Base-by-base conservation (phyloP, 2,329 filamentous ascomycete species). In the Thermothelomyces thermophilus region DNA sequence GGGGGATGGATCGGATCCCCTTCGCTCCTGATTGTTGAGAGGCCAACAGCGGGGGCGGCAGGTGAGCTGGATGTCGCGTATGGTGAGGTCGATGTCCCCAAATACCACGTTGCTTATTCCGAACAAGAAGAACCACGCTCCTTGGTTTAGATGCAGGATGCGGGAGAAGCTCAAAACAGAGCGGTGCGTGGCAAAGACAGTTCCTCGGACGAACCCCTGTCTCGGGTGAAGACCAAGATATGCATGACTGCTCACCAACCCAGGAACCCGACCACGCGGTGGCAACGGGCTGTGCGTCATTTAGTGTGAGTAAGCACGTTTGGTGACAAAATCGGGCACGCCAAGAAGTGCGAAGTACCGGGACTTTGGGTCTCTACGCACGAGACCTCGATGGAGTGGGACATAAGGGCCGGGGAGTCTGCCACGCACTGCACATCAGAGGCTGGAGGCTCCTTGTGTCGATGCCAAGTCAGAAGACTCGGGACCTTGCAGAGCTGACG, bases 131-230 rank as follows among this genome's bases (percentile, higher is more conserved):
- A 54, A 60, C 62, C 60, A 35, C 7, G 24, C 24, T n/a, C 33
- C n/a, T 14, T 58, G 62, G 46, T 56, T 54, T 55, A 60, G 53
- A 60, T 52, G 56, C 59, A 59, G 48, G 50, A 50, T 51, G 54
- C 52, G 54, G 47, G 51, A 45, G 36, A 40, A 28, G n/a, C 41
- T 48, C 33, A 28, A 52, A 59, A 56, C 56, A 54, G 56, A 57
- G 41, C 41, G 41, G 36, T 39, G 17, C n/a, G 33, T 51, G 43
- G 49, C 52, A 43, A 46, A 46, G 37, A 43, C 39, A 24, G 19
- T 19, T 19, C 28, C 24, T 35, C 26, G 26, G 20, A 20, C 14
- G 14, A 40, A 4, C n/a, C 3, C 16, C 10, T 11, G 5, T 17
- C 20, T 42, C 16, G 9, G 22, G 24, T 30, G 22, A 13, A 39